Conservation (phyloP, 768 basidiomycete genomes). For the Termitomyces sp. region DNA sequence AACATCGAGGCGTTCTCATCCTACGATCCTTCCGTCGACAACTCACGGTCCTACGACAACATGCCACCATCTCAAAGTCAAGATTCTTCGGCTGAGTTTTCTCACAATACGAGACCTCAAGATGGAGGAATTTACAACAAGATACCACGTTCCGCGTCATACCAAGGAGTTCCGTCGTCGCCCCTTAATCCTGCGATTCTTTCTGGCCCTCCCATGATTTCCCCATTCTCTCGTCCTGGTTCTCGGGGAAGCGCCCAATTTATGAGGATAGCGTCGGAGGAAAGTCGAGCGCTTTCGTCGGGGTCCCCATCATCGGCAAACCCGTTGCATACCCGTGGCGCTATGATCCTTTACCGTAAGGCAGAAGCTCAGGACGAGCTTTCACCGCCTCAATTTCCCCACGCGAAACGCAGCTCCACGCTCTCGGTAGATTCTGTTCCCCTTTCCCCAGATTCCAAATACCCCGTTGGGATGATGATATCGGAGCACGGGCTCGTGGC, state of each 20-base stretch:
- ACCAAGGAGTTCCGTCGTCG: conserved; percentile 9
- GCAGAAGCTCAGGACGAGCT: conserved; percentile 25
- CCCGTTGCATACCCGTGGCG: conserved; percentile 16
- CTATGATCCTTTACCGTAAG: conserved; percentile 33
- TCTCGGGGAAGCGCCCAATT: conserved; percentile 14
- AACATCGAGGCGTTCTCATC: not conserved
- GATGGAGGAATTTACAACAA: not conserved
- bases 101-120: not conserved
- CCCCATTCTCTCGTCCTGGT: conserved; percentile 18
- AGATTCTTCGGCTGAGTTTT: not conserved
- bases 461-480: conserved; percentile 37
- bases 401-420: conserved; percentile 25
- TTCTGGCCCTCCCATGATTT: conserved; percentile 4
- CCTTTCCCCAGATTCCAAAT: conserved; percentile 61
- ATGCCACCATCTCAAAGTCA: conserved; percentile 1
- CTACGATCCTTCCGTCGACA: not conserved
- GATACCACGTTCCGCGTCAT: conserved; percentile 9
- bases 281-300: conserved; percentile 13
- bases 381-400: conserved; percentile 28
- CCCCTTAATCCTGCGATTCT: conserved; percentile 15
- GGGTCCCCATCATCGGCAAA: not conserved
- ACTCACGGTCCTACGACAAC: not conserved
- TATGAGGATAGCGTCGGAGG: conserved; percentile 18
- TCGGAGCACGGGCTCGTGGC: conserved; percentile 42
- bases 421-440: conserved; percentile 41